Percentiles rank a stretch among this genome's conserved stretches.
These are phyloP conservation scores for Penicillium sp. DNA, from an alignment of 2,329 filamentous ascomycete species.

Conservation along the genomic window DNA sequence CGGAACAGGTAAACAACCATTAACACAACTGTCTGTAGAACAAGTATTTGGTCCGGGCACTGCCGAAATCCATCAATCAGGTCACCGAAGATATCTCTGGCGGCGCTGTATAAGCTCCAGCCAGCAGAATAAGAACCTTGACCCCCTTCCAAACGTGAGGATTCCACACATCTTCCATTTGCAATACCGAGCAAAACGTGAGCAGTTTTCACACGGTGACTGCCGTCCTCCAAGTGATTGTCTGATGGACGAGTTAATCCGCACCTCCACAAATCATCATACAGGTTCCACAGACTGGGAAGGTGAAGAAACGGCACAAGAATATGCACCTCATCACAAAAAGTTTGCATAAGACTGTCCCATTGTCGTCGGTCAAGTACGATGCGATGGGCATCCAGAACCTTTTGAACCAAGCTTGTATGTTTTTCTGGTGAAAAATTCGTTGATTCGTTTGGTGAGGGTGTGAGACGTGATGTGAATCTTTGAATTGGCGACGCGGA, in stretches of 20 bases:
- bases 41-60: constrained; percentile 25
- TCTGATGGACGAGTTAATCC: neutral
- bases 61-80: constrained; percentile 23
- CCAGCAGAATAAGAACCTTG: constrained; percentile 30
- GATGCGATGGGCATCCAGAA: constrained; percentile 20
- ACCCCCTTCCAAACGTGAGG: constrained; percentile 8
- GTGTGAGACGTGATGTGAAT: constrained; percentile 21
- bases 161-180: constrained; percentile 33
- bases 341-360: constrained; percentile 25
- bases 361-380: constrained; percentile 20
- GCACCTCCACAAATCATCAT: constrained; percentile 22
- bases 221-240: neutral
- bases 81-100: constrained; percentile 30
- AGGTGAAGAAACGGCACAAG: constrained; percentile 34
- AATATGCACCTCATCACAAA: constrained; percentile 33
- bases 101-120: constrained; percentile 34
- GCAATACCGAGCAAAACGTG: constrained; percentile 31
- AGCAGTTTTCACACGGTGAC: constrained; percentile 22
- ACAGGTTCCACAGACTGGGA: constrained; percentile 24
- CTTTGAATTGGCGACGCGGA: constrained; percentile 14
- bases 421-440: neutral
- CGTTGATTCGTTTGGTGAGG: constrained; percentile 13
- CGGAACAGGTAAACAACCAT: neutral
- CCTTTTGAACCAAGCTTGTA: constrained; percentile 1
- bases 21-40: neutral